Percentiles rank a stretch among this genome's conserved stretches.
These are phyloP conservation scores for Pyrenophora graminea DNA, from an alignment of 2,329 filamentous ascomycete species.

Conservation along the genomic window DNA sequence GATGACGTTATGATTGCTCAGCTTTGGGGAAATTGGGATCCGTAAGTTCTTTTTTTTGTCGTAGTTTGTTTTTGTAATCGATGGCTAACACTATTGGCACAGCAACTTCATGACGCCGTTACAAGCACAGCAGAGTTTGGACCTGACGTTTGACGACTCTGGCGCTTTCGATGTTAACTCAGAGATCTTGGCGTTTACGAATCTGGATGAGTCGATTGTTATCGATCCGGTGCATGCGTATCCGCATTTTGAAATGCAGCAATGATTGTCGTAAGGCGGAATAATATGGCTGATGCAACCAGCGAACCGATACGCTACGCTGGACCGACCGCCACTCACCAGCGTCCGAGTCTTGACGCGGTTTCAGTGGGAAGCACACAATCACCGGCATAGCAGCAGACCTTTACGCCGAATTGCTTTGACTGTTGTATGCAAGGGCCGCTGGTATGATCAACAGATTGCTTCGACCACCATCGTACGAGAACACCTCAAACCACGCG, in stretches of 20 bases:
- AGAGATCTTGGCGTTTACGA: constrained; percentile 37
- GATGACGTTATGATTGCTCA: constrained; percentile 37
- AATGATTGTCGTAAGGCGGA: background rate
- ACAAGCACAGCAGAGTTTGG: constrained; percentile 40
- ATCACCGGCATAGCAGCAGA: too few relatives aligned
- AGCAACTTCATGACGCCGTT: constrained; percentile 41
- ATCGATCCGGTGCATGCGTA: constrained; percentile 35
- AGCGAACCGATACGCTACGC: too few relatives aligned
- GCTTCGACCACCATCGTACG: too few relatives aligned
- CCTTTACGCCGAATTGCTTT: too few relatives aligned
- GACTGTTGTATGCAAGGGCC: too few relatives aligned
- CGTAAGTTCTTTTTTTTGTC: constrained; percentile 23
- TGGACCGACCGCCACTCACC: too few relatives aligned
- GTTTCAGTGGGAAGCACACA: too few relatives aligned
- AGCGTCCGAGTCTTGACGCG: too few relatives aligned
- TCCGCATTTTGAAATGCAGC: constrained; percentile 4
- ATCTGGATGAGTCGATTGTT: constrained; percentile 36
- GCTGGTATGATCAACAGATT: too few relatives aligned
- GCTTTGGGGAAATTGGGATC: constrained; percentile 39
- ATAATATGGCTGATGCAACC: too few relatives aligned
- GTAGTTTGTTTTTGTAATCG: too few relatives aligned
- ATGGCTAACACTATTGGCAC: constrained; percentile 1
- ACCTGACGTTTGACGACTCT: constrained; percentile 39
- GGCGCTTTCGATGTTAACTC: constrained; percentile 39
- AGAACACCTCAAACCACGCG: too few relatives aligned